Evolutionary conservation across 2,329 filamentous ascomycete genomes (phyloP), one percentile per base, ranked within the genome.

Genomic region (Chrysoporthe cubensis): DNA sequence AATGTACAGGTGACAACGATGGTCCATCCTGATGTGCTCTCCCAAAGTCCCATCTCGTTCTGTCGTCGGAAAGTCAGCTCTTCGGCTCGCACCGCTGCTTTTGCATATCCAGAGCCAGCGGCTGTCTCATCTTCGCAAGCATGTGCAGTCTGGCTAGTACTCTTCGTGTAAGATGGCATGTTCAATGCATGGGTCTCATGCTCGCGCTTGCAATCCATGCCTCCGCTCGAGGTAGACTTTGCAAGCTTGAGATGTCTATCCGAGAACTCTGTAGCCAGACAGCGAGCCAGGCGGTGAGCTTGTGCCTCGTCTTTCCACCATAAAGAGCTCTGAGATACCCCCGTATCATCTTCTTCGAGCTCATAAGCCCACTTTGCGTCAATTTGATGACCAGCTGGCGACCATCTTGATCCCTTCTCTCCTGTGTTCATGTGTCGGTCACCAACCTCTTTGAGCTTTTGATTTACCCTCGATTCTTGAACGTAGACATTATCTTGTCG

Each of bases 41-140:
- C 84, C 79, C 81, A 84, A 1, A 87, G 74, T 0, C 84, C 85
- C 72, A 87, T 77, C 16, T 81, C 82, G 32, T 84, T 87, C 74
- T 85, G 80, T 58, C 73, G 74, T n/a, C 85, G 74, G 66, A 87
- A 86, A 0, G 83, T 82, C 1, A 85, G 79, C 70, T 85, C 80
- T 61, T 86, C 79, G 0, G 82, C 80, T 37, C 73, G 74, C 2
- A 81, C 80, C 2, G 72, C 74, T 79, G 86, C 83, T 4, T 71
- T 75, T 0, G 81, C 77, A 4, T 63, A 66, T 59, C n/a, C 50
- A 54, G 32, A 26, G 37, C 50, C 44, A 18, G 44, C 5, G 1
- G 18, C 9, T 21, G 8, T 18, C 44, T n/a, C 44, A 4, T n/a
- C n/a, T 66, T 34, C 52, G n/a, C 64, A 54, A 40, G 18, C 44